Percentiles rank a stretch among this genome's conserved stretches.
These are phyloP conservation scores for Thelonectria blattea DNA, from an alignment of 2,329 filamentous ascomycete genomes.

Conservation along the genomic window DNA sequence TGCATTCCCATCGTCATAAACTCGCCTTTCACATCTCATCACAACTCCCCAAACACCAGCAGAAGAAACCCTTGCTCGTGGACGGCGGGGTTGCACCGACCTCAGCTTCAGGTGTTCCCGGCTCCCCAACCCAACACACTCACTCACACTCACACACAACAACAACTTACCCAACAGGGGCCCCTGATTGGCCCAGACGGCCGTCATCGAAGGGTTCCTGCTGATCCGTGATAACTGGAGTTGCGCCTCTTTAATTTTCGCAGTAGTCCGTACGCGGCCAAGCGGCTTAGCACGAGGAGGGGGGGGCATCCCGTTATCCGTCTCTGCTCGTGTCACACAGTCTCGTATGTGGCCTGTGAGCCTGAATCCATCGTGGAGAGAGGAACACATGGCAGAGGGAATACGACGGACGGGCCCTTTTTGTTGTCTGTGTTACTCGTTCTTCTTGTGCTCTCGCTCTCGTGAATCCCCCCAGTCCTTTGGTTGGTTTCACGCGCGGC, in stretches of 20 bases:
- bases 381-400: constrained; percentile 1
- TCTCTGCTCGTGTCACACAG: constrained; percentile 2
- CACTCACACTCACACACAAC: not conserved
- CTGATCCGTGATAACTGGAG: constrained; percentile 18
- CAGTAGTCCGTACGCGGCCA: not conserved
- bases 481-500: not conserved
- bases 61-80: constrained; percentile 7
- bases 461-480: no score
- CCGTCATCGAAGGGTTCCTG: not conserved
- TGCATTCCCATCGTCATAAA: no score
- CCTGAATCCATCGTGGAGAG: constrained; percentile 6
- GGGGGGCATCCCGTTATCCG: constrained; percentile 1
- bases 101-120: constrained; percentile 38
- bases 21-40: no score
- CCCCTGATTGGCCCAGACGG: constrained; percentile 13
- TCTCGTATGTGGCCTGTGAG: constrained; percentile 14
- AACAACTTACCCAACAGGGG: not conserved
- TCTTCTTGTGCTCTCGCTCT: not conserved
- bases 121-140: constrained; percentile 2
- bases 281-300: no score
- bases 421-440: not conserved
- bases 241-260: not conserved
- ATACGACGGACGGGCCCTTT: constrained; percentile 1
- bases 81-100: constrained; percentile 38
- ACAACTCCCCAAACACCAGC: no score